Evolutionary conservation across 2,329 filamentous ascomycete species (phyloP).

Genomic region (Botrytis hyacinthi): DNA sequence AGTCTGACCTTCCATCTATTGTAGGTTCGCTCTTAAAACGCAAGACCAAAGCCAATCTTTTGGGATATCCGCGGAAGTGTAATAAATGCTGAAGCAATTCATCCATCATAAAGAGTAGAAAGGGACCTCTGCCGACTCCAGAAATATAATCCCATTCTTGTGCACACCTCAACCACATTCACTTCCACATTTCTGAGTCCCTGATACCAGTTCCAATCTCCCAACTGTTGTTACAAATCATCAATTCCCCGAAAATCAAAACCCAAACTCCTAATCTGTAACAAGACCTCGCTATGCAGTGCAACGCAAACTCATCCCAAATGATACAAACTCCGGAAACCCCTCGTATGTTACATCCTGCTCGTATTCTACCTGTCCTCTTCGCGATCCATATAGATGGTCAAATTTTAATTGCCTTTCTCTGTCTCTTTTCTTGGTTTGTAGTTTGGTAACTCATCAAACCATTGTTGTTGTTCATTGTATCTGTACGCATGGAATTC

Average conservation of each 20-base stretch:
- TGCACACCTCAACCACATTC: background rate
- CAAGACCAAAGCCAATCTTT: background rate
- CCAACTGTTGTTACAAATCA: constrained; percentile 14
- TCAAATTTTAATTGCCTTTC: constrained; percentile 30
- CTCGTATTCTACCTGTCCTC: background rate
- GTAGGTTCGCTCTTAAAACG: background rate
- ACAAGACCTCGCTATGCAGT: constrained; percentile 16
- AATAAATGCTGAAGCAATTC: background rate
- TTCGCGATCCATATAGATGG: background rate
- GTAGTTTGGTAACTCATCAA: constrained; percentile 83
- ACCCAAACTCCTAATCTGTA: constrained; percentile 9
- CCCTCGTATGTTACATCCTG: constrained; percentile 4
- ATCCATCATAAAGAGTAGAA: constrained; percentile 10
- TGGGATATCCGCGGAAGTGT: background rate
- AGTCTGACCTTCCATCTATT: background rate
- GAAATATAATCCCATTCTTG: background rate
- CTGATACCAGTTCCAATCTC: constrained; percentile 4
- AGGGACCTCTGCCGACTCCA: background rate
- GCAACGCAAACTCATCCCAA: background rate
- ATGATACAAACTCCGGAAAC: background rate
- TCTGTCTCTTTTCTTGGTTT: constrained; percentile 58
- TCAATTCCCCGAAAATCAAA: background rate
- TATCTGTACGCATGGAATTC: constrained; percentile 96
- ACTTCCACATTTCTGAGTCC: background rate
- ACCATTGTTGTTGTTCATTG: constrained; percentile 73